phyloP scores from a whole-genome alignment of 306 rosid species.

The Hippophae rhamnoides region DNA sequence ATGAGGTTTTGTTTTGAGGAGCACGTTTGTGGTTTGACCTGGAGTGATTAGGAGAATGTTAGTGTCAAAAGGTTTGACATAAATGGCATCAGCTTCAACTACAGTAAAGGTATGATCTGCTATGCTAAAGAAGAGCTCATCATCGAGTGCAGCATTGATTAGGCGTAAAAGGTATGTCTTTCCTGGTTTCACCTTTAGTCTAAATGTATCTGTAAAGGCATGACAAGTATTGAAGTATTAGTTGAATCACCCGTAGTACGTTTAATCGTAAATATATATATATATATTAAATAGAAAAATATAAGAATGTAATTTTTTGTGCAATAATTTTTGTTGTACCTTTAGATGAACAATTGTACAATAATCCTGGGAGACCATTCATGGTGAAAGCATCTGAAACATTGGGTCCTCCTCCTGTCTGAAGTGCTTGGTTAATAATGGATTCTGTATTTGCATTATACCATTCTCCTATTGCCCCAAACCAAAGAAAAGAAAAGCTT shows the following conservation, averaged over 20 bases:
- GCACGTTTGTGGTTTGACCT: slow-evolving; percentile 69
- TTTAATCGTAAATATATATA: no score
- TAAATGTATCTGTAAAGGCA: slow-evolving; percentile 47
- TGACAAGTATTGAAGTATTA: no score
- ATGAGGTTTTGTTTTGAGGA: slow-evolving; percentile 45
- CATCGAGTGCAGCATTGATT: slow-evolving; percentile 86
- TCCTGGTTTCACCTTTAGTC: slow-evolving; percentile 62
- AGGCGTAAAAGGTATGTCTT: slow-evolving; percentile 63
- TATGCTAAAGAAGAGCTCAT: slow-evolving; percentile 68
- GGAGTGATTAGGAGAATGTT: slow-evolving; percentile 42
- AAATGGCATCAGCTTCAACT: slow-evolving; percentile 65
- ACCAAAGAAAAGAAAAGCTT: not conserved
- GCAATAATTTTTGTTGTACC: slow-evolving; percentile 24
- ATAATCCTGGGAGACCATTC: slow-evolving; percentile 71
- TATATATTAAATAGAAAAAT: no score
- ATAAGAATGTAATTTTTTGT: no score
- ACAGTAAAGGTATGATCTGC: slow-evolving; percentile 64
- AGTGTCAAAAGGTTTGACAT: slow-evolving; percentile 58
- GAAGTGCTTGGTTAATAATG: slow-evolving; percentile 67
- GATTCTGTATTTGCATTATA: slow-evolving; percentile 70
- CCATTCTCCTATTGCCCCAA: slow-evolving; percentile 65
- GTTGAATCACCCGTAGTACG: no score
- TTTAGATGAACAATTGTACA: slow-evolving; percentile 63
- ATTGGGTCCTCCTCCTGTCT: slow-evolving; percentile 73
- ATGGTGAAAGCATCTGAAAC: slow-evolving; percentile 80